Evolutionary conservation across 495 filamentous ascomycete genomes (phyloP).

Genomic region (Penicillium nucicola): DNA sequence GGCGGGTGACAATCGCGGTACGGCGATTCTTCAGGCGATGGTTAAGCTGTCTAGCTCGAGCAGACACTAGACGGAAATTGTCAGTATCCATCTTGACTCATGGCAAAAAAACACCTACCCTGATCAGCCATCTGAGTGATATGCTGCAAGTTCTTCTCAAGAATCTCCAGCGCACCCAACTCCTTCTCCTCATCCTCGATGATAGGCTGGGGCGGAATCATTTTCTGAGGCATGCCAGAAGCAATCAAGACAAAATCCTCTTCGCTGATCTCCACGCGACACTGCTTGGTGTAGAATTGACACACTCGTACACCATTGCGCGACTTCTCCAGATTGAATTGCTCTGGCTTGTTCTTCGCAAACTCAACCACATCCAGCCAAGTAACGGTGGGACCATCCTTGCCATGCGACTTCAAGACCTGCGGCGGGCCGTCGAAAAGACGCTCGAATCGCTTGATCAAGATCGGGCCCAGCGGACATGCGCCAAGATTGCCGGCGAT

Average conservation of each 20-base stretch:
- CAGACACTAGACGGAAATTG: slow-evolving; percentile 54
- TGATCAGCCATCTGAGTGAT: slow-evolving; percentile 79
- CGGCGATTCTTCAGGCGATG: slow-evolving; percentile 74
- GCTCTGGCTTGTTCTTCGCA: slow-evolving; percentile 72
- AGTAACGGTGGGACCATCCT: slow-evolving; percentile 59
- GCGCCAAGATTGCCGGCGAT: slow-evolving; percentile 82
- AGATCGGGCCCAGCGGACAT: slow-evolving; percentile 74
- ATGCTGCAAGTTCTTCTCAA: slow-evolving; percentile 70
- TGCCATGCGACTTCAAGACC: slow-evolving; percentile 62
- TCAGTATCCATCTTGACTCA: background rate
- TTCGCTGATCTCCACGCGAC: slow-evolving; percentile 80
- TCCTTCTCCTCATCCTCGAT: slow-evolving; percentile 85
- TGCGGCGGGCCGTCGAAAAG: slow-evolving; percentile 78
- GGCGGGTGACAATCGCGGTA: slow-evolving; percentile 62
- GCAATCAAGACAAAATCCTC: slow-evolving; percentile 81
- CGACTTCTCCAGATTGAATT: slow-evolving; percentile 70
- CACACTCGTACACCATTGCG: slow-evolving; percentile 67
- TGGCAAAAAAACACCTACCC: slow-evolving; percentile 46
- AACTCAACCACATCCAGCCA: slow-evolving; percentile 88
- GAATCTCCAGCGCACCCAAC: slow-evolving; percentile 74
- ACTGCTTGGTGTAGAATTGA: slow-evolving; percentile 77
- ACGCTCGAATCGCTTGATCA: slow-evolving; percentile 81
- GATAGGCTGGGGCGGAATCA: slow-evolving; percentile 79
- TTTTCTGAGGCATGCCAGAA: slow-evolving; percentile 77
- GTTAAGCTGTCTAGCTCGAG: slow-evolving; percentile 76